These are phyloP conservation scores for Ophiostoma angusticollis DNA, from an alignment of 2,329 filamentous ascomycete species.

Conservation along the genomic window DNA sequence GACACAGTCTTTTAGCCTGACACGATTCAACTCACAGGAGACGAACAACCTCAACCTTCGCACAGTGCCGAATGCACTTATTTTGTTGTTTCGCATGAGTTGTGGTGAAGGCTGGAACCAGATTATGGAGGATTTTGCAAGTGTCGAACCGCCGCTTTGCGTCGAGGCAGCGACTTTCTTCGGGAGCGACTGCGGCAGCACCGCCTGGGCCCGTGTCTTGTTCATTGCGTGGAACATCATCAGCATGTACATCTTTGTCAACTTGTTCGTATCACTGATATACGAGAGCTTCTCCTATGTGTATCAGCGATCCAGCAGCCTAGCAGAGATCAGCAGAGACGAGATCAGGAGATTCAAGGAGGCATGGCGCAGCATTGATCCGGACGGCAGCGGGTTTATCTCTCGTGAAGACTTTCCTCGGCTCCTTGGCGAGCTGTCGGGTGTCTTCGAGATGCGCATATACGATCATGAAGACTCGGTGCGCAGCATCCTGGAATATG, in stretches of 20 bases:
- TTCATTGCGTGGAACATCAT: slow-evolving; percentile 98
- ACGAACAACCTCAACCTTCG: slow-evolving; percentile 79
- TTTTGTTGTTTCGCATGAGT: slow-evolving; percentile 85
- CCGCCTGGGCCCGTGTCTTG: slow-evolving; percentile 71
- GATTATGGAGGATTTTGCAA: slow-evolving; percentile 91
- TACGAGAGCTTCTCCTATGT: slow-evolving; percentile 99
- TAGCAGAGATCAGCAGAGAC: slow-evolving; percentile 79
- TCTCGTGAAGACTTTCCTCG: slow-evolving; percentile 79
- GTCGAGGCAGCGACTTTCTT: slow-evolving; percentile 62
- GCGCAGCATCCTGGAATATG: slow-evolving; percentile 72
- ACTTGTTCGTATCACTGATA: slow-evolving; percentile 93
- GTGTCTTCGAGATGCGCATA: slow-evolving; percentile 93
- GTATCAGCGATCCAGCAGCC: slow-evolving; percentile 89
- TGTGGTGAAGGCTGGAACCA: slow-evolving; percentile 94
- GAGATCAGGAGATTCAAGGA: slow-evolving; percentile 96
- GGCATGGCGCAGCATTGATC: slow-evolving; percentile 93
- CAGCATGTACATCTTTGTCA: slow-evolving; percentile 99
- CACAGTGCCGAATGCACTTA: slow-evolving; percentile 83
- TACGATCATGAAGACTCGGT: slow-evolving; percentile 88
- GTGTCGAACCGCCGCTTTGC: slow-evolving; percentile 67
- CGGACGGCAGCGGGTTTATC: slow-evolving; percentile 82
- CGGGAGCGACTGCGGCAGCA: slow-evolving; percentile 83
- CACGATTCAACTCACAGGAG: slow-evolving; percentile 65
- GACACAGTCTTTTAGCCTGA: slow-evolving; percentile 91
- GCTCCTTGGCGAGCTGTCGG: slow-evolving; percentile 80